phyloP scores from a whole-genome alignment of 345 rosid species.

The Erucastrum elatum region DNA sequence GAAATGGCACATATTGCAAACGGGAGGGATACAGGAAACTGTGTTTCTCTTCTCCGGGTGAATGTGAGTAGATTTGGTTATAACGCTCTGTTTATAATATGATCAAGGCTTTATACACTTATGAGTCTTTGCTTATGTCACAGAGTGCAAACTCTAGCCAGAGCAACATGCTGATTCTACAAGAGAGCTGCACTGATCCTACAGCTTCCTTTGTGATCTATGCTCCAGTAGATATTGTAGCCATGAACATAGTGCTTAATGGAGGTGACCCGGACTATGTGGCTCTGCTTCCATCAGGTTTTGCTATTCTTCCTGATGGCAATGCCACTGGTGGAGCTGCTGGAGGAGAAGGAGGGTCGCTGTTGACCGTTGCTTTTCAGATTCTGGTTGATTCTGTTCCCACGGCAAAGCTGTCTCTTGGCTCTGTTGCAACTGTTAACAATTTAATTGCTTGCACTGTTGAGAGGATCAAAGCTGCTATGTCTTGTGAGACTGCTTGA shows the following conservation, averaged over 20 bases:
- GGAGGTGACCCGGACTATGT: slow-evolving; percentile 79
- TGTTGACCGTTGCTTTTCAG: slow-evolving; percentile 92
- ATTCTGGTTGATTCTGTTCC: slow-evolving; percentile 93
- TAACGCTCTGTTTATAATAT: background rate
- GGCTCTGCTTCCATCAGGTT: slow-evolving; percentile 74
- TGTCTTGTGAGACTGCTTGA: slow-evolving; percentile 59
- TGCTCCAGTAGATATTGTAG: slow-evolving; percentile 72
- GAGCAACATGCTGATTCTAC: slow-evolving; percentile 78
- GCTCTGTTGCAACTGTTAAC: slow-evolving; percentile 96
- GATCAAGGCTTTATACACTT: slow-evolving; percentile 5
- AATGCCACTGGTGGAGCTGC: slow-evolving; percentile 18
- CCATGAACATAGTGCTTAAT: slow-evolving; percentile 67
- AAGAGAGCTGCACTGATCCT: slow-evolving; percentile 66
- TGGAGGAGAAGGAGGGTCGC: slow-evolving; percentile 60
- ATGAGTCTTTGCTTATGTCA: background rate
- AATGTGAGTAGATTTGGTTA: slow-evolving; percentile 51
- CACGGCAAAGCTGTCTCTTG: slow-evolving; percentile 88
- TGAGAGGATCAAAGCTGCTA: slow-evolving; percentile 81
- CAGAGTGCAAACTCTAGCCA: slow-evolving; percentile 75
- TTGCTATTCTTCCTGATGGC: slow-evolving; percentile 79
- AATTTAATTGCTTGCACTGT: slow-evolving; percentile 88
- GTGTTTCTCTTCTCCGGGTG: slow-evolving; percentile 88
- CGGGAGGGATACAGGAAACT: slow-evolving; percentile 88
- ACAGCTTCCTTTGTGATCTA: slow-evolving; percentile 68
- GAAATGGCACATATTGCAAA: slow-evolving; percentile 96